Evolutionary conservation across 768 basidiomycete species (phyloP), one percentile per base, ranked within the genome.

Genomic region (Suillus clintonianus): DNA sequence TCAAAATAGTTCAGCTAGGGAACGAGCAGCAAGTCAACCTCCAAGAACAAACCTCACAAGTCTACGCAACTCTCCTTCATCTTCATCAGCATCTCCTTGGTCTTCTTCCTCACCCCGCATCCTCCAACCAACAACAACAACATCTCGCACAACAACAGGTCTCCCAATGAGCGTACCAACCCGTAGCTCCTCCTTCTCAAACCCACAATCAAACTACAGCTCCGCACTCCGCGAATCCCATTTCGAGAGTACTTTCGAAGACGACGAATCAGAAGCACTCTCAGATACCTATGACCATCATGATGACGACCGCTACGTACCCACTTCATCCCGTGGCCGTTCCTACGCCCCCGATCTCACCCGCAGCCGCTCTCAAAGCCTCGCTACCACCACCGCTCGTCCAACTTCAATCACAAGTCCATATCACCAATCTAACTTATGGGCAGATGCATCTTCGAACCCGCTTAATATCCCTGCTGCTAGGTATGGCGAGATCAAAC

Each of bases 161-260:
- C 69, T 78, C 24, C 80, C 82, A n/a, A 82, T 84, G 62, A 83
- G 85, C 55, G 78, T 88, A 68, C 86, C 89, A 64, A 85, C 86
- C 66, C 82, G 89, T 60, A 88, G 84, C 68, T 85, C 89, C 43
- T 91, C 89, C 50, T 90, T 89, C 74, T 89, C 88, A 30, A 80
- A 84, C 58, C 76, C 81, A 42, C 86, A 86, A 67, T 71, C 78
- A 65, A 82, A 84, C 54, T 89, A 91, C 71, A 77, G 83, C 24
- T 86, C 88, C 32, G 80, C 84, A 43, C 87, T 91, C 85, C 86
- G 89, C 47, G 89, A 88, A 60, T 76, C 80, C 8, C 78, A 86
- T 37, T 92, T 93, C 74, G 83, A 88, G 6, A 91, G 89, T 27
- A 93, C 90, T 1, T 86, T 90, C 68, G 92, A 93, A 77, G 91